A percentile compares a stretch with the other conserved stretches of the same genome.
Evolutionary conservation across 2,329 filamentous ascomycete species (phyloP).

Genomic region (Lojkania enalia): DNA sequence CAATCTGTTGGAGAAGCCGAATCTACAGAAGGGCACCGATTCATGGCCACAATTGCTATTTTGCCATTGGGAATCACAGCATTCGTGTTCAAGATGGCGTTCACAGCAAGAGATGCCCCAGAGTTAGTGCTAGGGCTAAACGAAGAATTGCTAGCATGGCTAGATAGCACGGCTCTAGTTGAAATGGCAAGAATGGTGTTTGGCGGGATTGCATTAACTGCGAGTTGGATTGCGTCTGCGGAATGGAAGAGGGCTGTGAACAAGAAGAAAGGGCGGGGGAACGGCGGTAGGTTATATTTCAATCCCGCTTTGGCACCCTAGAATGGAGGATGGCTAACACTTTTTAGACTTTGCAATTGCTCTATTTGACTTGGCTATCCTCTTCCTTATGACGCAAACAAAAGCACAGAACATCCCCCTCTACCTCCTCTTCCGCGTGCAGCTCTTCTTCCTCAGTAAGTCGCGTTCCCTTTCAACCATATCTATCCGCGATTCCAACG

Average conservation of each 20-base stretch:
- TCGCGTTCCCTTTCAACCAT: conserved; percentile 48
- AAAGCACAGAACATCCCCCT: conserved; percentile 83
- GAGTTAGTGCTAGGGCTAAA: conserved; percentile 62
- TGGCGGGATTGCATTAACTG: conserved; percentile 37
- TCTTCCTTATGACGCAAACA: conserved; percentile 86
- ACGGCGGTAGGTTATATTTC: conserved; percentile 28
- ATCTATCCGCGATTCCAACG: conserved; percentile 21
- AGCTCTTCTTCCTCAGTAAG: conserved; percentile 57
- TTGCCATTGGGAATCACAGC: conserved; percentile 58
- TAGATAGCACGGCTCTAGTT: conserved; percentile 44
- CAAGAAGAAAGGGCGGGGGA: conserved; percentile 16
- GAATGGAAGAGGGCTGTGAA: conserved; percentile 25
- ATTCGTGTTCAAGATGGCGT: conserved; percentile 85
- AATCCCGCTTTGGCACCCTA: background rate
- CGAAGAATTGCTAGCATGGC: conserved; percentile 51
- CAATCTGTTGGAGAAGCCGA: conserved; percentile 21
- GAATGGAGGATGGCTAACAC: conserved; percentile 13
- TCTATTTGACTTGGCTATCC: conserved; percentile 64
- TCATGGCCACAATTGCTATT: conserved; percentile 35
- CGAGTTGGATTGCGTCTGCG: conserved; percentile 31
- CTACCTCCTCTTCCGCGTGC: conserved; percentile 72
- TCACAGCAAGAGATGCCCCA: conserved; percentile 84
- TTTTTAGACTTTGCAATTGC: conserved; percentile 55
- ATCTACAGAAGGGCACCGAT: conserved; percentile 29
- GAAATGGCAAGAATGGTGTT: conserved; percentile 43